Percentiles rank a stretch among this genome's conserved stretches.
Evolutionary conservation across 306 rosid species (phyloP).

Genomic region (Fagus crenata): DNA sequence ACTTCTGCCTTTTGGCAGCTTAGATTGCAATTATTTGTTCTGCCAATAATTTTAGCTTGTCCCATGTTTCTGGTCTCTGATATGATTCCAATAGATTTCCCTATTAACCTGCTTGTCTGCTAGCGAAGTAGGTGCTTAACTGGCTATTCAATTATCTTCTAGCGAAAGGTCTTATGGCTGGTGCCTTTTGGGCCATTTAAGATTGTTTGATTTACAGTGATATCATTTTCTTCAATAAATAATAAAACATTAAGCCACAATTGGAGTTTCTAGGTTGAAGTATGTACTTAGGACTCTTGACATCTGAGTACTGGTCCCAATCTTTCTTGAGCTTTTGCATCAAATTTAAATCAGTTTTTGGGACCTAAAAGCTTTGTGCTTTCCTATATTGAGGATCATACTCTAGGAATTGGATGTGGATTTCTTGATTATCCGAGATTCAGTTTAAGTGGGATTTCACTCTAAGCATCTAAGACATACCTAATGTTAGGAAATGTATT

Average conservation of each 20-base stretch:
- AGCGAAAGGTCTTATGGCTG: neutral
- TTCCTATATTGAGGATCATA: neutral
- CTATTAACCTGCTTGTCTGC: neutral
- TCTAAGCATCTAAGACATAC: neutral
- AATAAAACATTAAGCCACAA: neutral
- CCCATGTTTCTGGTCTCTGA: conserved; percentile 6
- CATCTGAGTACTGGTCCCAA: neutral
- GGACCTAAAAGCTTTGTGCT: neutral
- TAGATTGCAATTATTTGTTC: conserved; percentile 1
- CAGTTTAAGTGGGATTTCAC: neutral
- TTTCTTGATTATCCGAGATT: neutral
- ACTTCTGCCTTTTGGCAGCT: neutral
- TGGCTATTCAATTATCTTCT: neutral
- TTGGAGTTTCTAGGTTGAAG: conserved; percentile 1
- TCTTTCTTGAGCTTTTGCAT: neutral
- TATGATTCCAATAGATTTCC: neutral
- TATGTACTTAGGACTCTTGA: neutral
- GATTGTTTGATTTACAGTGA: neutral
- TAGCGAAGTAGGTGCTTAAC: neutral
- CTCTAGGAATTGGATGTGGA: neutral
- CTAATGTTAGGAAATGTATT: neutral
- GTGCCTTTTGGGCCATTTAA: conserved; percentile 1
- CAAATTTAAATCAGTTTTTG: neutral
- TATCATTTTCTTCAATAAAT: neutral
- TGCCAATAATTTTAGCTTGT: neutral